Percentiles rank a stretch among this genome's conserved stretches.
Conservation (phyloP, 1,139 yeast species). For the Yamadazyma pseudoaaseri region DNA sequence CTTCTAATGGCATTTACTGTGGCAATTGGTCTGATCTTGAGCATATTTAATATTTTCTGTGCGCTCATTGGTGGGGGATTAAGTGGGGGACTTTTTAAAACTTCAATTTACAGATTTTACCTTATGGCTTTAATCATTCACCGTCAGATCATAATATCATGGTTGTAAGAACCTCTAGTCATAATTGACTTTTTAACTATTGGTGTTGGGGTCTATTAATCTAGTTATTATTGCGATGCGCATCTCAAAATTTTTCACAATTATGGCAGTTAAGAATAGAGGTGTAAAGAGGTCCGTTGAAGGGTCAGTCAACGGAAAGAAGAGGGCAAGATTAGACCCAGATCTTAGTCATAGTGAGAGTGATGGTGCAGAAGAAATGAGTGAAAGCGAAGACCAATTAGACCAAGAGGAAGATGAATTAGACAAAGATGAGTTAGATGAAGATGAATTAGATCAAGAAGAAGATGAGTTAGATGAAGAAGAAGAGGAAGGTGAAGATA, state of each 20-base stretch:
- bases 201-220: no score
- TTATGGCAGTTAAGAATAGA: slow-evolving; percentile 26
- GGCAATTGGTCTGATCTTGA: not conserved
- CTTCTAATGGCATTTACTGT: slow-evolving; percentile 1
- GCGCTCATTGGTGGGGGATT: no score
- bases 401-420: slow-evolving; percentile 22
- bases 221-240: no score
- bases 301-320: slow-evolving; percentile 16
- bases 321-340: slow-evolving; percentile 26
- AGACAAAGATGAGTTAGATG: slow-evolving; percentile 20
- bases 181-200: no score
- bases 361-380: slow-evolving; percentile 11
- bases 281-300: slow-evolving; percentile 35
- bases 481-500: slow-evolving; percentile 17
- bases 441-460: slow-evolving; percentile 18
- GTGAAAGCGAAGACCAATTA: slow-evolving; percentile 14
- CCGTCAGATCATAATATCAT: no score
- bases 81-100: no score
- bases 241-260: slow-evolving; percentile 8
- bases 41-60: not conserved
- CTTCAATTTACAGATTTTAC: no score
- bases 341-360: slow-evolving; percentile 15
- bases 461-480: slow-evolving; percentile 19
- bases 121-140: no score
- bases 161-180: no score